Percentiles rank a stretch among this genome's conserved stretches.
These are phyloP conservation scores for Boletellus deceptivus DNA, from an alignment of 1,284 basidiomycete genomes.

Conservation along the genomic window DNA sequence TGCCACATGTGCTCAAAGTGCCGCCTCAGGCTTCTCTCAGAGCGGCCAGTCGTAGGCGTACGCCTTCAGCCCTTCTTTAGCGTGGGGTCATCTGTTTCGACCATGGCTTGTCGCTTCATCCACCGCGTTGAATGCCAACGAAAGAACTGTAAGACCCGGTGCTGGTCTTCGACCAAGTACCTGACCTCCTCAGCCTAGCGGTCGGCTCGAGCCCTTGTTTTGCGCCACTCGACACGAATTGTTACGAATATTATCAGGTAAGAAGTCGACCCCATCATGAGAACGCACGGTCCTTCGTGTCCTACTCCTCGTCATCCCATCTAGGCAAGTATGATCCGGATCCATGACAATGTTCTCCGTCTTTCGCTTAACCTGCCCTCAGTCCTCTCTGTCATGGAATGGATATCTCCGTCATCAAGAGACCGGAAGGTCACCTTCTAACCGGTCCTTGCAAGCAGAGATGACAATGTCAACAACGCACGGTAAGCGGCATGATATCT, in stretches of 20 bases:
- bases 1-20: background rate
- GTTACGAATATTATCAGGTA: background rate
- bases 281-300: background rate
- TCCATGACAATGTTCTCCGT: background rate
- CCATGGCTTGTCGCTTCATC: background rate
- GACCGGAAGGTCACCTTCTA: background rate
- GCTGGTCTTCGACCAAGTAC: background rate
- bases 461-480: background rate
- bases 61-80: background rate
- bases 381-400: background rate
- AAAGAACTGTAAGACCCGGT: background rate
- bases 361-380: background rate
- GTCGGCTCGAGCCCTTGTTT: no score
- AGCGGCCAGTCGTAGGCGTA: background rate
- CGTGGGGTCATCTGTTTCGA: background rate
- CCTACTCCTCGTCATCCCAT: background rate
- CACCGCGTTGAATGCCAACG: conserved; percentile 1
- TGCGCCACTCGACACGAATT: background rate
- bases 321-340: background rate
- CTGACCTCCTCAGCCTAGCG: no score
- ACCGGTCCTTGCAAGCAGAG: background rate
- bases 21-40: background rate
- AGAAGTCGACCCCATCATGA: no score
- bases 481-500: background rate
- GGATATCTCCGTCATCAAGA: background rate